phyloP scores from a whole-genome alignment of 805 yeast genomes.

The Hanseniaspora lindneri region DNA sequence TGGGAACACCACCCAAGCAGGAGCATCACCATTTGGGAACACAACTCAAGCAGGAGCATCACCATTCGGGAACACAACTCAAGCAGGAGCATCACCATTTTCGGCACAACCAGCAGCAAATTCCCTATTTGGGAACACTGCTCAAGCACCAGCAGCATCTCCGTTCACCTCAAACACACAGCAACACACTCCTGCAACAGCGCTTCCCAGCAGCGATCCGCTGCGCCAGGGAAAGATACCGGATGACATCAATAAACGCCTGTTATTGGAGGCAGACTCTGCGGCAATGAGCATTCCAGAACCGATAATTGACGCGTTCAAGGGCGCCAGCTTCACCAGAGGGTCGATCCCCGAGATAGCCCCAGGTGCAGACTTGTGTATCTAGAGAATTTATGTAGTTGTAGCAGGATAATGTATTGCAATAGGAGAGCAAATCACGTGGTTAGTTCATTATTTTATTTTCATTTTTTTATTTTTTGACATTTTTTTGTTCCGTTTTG shows the following conservation, averaged over 20 bases:
- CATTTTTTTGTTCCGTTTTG: slow-evolving; percentile 1
- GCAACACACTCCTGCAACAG: too few relatives aligned
- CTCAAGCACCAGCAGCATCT: too few relatives aligned
- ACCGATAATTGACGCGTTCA: slow-evolving; percentile 1
- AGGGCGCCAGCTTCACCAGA: neutral
- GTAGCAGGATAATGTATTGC: too few relatives aligned
- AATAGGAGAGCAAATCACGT: too few relatives aligned
- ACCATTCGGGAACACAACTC: neutral
- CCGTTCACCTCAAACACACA: too few relatives aligned
- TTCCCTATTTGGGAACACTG: neutral
- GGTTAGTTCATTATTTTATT: too few relatives aligned
- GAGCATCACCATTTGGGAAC: neutral
- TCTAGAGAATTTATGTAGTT: neutral
- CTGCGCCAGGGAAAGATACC: neutral
- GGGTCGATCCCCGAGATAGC: slow-evolving; percentile 14
- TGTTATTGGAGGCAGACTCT: neutral
- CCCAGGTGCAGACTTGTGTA: slow-evolving; percentile 3
- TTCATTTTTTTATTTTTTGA: too few relatives aligned
- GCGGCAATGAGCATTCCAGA: neutral
- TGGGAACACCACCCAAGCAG: neutral
- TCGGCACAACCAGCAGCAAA: too few relatives aligned
- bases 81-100: neutral
- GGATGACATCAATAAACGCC: neutral
- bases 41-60: neutral
- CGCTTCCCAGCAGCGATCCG: neutral